Evolutionary conservation across 2,329 filamentous ascomycete species (phyloP).

Genomic region (Hypoxylon sp.): DNA sequence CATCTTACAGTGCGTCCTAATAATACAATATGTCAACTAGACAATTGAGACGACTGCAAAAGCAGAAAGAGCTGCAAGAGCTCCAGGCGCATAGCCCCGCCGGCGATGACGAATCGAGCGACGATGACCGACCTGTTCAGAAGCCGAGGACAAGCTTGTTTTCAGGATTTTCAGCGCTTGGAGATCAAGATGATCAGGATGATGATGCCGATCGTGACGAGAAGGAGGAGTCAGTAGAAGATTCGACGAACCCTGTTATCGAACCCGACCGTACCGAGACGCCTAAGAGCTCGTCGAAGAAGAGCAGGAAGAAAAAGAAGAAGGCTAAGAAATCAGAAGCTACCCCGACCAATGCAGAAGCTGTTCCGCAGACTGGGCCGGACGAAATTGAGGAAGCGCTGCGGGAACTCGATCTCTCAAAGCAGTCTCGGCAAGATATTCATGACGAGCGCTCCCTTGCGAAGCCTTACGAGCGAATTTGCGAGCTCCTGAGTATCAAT

Average conservation of each 20-base stretch:
- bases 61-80: constrained; percentile 63
- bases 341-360: constrained; percentile 37
- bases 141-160: constrained; percentile 65
- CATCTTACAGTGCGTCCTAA: background rate
- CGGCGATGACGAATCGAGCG: constrained; percentile 57
- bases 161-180: constrained; percentile 65
- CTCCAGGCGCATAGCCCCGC: constrained; percentile 56
- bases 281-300: constrained; percentile 53
- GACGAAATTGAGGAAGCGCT: constrained; percentile 72
- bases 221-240: constrained; percentile 53
- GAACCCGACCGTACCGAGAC: constrained; percentile 36
- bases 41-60: constrained; percentile 58
- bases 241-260: constrained; percentile 36
- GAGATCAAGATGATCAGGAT: constrained; percentile 60
- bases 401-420: constrained; percentile 50
- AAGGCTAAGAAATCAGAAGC: constrained; percentile 53
- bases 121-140: constrained; percentile 54
- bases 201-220: constrained; percentile 49
- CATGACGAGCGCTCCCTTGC: constrained; percentile 26
- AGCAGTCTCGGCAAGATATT: constrained; percentile 36
- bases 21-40: constrained; percentile 52
- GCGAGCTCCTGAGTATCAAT: constrained; percentile 65
- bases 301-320: constrained; percentile 59
- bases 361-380: constrained; percentile 50
- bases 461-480: constrained; percentile 54